Evolutionary conservation across 371 early-diverging fungal genomes (phyloP).

Genomic region (Gilbertella persicaria): DNA sequence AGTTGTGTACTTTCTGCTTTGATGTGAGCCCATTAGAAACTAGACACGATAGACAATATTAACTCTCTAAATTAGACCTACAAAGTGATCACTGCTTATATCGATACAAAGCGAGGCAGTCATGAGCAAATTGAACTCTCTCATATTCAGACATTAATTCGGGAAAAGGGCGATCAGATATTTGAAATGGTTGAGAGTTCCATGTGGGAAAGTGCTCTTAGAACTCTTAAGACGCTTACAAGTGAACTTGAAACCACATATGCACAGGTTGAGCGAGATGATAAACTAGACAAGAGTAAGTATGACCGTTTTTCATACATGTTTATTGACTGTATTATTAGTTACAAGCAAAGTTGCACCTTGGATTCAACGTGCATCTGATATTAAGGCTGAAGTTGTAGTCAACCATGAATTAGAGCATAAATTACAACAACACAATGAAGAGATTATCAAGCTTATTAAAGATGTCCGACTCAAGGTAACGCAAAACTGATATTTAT

Average conservation of each 20-base stretch:
- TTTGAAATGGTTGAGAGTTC: conserved; percentile 59
- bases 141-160: conserved; percentile 52
- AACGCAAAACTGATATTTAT: too few species aligned
- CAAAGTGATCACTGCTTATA: conserved; percentile 31
- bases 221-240: conserved; percentile 49
- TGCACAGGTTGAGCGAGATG: conserved; percentile 45
- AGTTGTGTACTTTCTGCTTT: conserved; percentile 50
- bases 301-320: not conserved
- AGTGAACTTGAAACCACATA: conserved; percentile 47
- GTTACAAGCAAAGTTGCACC: conserved; percentile 65
- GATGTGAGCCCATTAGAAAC: conserved; percentile 26
- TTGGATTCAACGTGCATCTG: conserved; percentile 79
- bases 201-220: conserved; percentile 65
- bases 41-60: not conserved
- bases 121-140: conserved; percentile 47
- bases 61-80: conserved; percentile 15
- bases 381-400: conserved; percentile 75
- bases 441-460: conserved; percentile 76
- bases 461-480: conserved; percentile 75
- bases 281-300: conserved; percentile 55
- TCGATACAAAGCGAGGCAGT: conserved; percentile 45
- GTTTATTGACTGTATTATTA: conserved; percentile 8
- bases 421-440: conserved; percentile 72
- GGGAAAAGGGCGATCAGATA: conserved; percentile 52
- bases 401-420: conserved; percentile 79